A percentile compares a stretch with the other conserved stretches of the same genome.
Evolutionary conservation across 345 rosid species (phyloP).

Genomic region (Pistacia integerrima): DNA sequence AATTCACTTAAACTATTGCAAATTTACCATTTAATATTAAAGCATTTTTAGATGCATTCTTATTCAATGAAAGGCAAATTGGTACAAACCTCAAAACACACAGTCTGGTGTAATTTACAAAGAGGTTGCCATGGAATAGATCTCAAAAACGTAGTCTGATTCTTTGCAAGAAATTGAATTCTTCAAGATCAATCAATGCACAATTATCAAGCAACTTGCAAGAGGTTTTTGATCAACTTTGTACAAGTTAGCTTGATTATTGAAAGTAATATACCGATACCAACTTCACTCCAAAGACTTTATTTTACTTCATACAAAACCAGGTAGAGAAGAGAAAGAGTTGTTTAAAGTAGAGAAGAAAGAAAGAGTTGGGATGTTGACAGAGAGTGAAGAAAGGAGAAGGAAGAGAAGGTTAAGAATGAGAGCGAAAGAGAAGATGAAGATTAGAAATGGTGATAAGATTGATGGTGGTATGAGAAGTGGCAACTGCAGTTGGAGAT

Average conservation of each 20-base stretch:
- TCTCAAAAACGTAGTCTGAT: neutral
- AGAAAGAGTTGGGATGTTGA: too few species aligned
- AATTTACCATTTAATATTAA: neutral
- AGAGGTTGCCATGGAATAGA: neutral
- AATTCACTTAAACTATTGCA: too few species aligned
- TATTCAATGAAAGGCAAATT: neutral
- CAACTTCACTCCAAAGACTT: neutral
- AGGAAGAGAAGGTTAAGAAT: too few species aligned
- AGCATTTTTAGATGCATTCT: neutral
- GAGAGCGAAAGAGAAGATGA: too few species aligned
- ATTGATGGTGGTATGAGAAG: too few species aligned
- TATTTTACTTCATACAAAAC: neutral
- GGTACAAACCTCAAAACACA: too few species aligned
- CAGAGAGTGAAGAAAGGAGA: too few species aligned
- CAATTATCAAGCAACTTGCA: neutral
- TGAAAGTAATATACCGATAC: neutral
- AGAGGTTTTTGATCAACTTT: neutral
- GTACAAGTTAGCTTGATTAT: neutral
- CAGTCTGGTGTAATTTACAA: too few species aligned
- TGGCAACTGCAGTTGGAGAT: too few species aligned
- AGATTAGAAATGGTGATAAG: too few species aligned
- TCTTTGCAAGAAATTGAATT: neutral
- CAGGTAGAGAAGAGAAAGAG: too few species aligned
- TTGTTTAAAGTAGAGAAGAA: too few species aligned
- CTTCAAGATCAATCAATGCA: neutral